phyloP scores from a whole-genome alignment of 2,329 filamentous ascomycete species.

The Cladosporium sp. region DNA sequence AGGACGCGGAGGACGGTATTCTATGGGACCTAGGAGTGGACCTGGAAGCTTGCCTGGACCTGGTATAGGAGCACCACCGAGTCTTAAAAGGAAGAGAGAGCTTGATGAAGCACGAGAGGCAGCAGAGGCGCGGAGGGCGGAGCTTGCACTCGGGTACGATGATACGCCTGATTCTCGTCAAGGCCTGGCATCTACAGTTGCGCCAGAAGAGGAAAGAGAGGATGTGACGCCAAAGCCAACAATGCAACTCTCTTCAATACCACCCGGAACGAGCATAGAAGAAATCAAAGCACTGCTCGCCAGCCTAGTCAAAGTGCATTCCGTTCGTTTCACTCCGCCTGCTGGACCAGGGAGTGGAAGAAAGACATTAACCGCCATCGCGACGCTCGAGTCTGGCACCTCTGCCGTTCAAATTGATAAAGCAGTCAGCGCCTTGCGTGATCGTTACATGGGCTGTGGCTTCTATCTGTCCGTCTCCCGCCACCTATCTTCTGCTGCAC shows the following conservation, averaged over 20 bases:
- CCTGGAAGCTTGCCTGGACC: constrained; percentile 45
- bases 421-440: constrained; percentile 71
- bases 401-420: constrained; percentile 78
- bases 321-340: constrained; percentile 21
- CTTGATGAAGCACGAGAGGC: constrained; percentile 29
- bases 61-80: constrained; percentile 26
- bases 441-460: constrained; percentile 78
- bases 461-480: constrained; percentile 75
- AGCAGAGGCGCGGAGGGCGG: constrained; percentile 24
- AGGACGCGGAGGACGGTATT: constrained; percentile 27
- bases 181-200: constrained; percentile 5
- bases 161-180: constrained; percentile 1
- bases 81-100: constrained; percentile 30
- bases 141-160: constrained; percentile 18
- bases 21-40: constrained; percentile 41
- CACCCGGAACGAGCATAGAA: constrained; percentile 51
- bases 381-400: constrained; percentile 74
- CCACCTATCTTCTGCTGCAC: constrained; percentile 67
- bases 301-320: constrained; percentile 23
- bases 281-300: constrained; percentile 52
- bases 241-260: constrained; percentile 50
- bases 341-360: constrained; percentile 48
- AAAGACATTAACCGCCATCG: constrained; percentile 71
- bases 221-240: constrained; percentile 46
- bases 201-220: constrained; percentile 36